Evolutionary conservation across 495 filamentous ascomycete genomes (phyloP), one percentile per base, ranked within the genome.

Genomic region (Xylaria curta): DNA sequence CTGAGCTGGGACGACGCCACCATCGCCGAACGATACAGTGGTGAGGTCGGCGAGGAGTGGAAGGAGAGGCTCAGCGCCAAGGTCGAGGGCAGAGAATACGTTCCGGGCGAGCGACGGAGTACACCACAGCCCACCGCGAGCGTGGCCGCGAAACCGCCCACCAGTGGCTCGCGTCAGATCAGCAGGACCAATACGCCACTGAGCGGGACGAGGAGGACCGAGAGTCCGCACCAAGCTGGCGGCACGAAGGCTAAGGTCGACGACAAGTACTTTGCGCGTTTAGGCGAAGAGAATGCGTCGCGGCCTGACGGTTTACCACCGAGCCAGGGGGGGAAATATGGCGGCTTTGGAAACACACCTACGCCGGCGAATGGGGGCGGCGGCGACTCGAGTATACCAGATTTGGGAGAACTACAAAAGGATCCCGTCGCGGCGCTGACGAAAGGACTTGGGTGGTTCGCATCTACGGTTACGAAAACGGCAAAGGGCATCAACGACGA

Each of bases 361-460:
- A 78, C 82, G 56, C 78, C 84, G 61, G 75, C 86, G 56, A 79
- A 72, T 76, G 72, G 81, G 61, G 74, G 79, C 15, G 83, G 82
- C 15, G 81, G 75, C 7, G 81, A 76, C 19, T 79, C 69, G 7
- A 28, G 1, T 0, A 75, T 91, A 21, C 93, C 91, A 0, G 89
- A 88, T 1, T 79, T 95, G 28, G 91, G 97, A 66, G 94, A 97
- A 46, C 89, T 98, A 74, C 93, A 95, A 81, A 92, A 91, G 74
- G 96, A 99, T 80, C 94, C 97, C 2, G 86, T 98, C 69, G 94
- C 89, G 0, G 93, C 95, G 59, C 78, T 99, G 75, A 93, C 88
- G 33, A 98, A 97, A 82, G 92, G 96, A 7, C 95, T 98, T 75
- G 95, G 97, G 2, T 98, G 97, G 92, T 95, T 99, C 74, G 88